A percentile compares a stretch with the other conserved stretches of the same genome.
Conservation (phyloP, 257 asterid genomes). For the Solanum piurae region DNA sequence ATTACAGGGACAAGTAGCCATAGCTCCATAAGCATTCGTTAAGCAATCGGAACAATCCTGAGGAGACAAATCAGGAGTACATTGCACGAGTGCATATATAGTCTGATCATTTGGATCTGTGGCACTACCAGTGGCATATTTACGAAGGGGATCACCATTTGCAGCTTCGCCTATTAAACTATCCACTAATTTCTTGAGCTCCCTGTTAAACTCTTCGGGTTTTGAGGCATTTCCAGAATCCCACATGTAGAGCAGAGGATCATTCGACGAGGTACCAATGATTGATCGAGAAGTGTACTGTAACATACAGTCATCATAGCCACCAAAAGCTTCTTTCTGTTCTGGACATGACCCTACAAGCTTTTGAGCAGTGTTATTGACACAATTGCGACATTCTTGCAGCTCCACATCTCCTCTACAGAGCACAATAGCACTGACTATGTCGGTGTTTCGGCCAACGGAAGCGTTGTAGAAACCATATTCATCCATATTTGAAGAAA, state of each 20-base stretch:
- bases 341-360: slow-evolving; percentile 5
- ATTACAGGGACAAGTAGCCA: background rate
- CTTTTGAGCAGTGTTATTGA: background rate
- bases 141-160: background rate
- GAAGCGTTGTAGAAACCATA: slow-evolving; percentile 19
- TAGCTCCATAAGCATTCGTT: background rate
- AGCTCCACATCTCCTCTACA: slow-evolving; percentile 24
- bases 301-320: slow-evolving; percentile 13
- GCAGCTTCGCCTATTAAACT: background rate
- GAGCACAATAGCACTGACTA: slow-evolving; percentile 9
- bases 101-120: background rate
- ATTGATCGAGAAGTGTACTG: slow-evolving; percentile 9
- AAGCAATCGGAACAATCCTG: slow-evolving; percentile 9
- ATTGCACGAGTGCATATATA: slow-evolving; percentile 7
- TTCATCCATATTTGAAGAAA: background rate
- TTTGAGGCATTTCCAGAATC: background rate
- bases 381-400: slow-evolving; percentile 12
- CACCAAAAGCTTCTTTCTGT: slow-evolving; percentile 4
- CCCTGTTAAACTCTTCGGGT: background rate
- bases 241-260: background rate
- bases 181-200: background rate
- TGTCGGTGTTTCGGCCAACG: background rate
- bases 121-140: slow-evolving; percentile 1
- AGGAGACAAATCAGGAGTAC: slow-evolving; percentile 20
- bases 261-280: background rate